A percentile compares a stretch with the other conserved stretches of the same genome.
phyloP scores from a whole-genome alignment of 192 early-diverging fungal species.

The Coemansia sp. region DNA sequence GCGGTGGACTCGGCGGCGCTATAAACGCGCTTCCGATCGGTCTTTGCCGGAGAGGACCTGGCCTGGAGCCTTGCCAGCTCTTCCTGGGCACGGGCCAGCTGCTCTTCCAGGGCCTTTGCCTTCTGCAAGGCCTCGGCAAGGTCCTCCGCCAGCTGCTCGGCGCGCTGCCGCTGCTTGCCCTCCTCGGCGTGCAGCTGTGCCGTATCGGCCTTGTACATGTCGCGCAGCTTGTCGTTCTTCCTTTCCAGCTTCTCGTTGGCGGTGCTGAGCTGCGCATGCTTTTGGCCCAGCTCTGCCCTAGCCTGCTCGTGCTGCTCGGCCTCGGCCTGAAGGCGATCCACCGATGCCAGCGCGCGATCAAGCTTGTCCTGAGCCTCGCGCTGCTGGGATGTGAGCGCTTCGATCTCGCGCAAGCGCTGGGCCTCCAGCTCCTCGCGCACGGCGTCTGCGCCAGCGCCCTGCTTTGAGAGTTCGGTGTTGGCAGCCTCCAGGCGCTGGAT shows the following conservation, averaged over 20 bases:
- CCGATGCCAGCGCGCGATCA: neutral
- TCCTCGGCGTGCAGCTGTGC: constrained; percentile 32
- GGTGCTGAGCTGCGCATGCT: constrained; percentile 9
- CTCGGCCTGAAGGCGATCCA: constrained; percentile 6
- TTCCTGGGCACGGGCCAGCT: constrained; percentile 9
- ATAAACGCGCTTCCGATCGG: constrained; percentile 19
- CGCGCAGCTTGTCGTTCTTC: constrained; percentile 35
- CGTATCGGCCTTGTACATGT: constrained; percentile 40
- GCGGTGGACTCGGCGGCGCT: constrained; percentile 5
- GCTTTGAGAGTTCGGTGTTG: constrained; percentile 1
- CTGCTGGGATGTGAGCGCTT: constrained; percentile 4
- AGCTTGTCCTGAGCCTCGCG: constrained; percentile 3
- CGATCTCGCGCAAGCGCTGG: neutral
- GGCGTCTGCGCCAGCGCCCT: neutral
- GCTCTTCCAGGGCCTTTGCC: neutral
- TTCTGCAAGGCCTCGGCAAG: constrained; percentile 1
- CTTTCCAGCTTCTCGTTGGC: constrained; percentile 38
- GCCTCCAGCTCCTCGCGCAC: neutral
- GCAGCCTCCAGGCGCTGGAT: constrained; percentile 14
- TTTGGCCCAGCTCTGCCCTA: constrained; percentile 1
- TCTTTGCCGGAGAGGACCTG: constrained; percentile 4
- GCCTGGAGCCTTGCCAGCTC: constrained; percentile 14
- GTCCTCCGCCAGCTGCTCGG: constrained; percentile 15
- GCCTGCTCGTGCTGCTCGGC: constrained; percentile 2
- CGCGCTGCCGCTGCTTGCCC: constrained; percentile 32